Percentiles rank a stretch among this genome's conserved stretches.
Conservation (phyloP, 768 basidiomycete species). For the Serendipita vermifera region DNA sequence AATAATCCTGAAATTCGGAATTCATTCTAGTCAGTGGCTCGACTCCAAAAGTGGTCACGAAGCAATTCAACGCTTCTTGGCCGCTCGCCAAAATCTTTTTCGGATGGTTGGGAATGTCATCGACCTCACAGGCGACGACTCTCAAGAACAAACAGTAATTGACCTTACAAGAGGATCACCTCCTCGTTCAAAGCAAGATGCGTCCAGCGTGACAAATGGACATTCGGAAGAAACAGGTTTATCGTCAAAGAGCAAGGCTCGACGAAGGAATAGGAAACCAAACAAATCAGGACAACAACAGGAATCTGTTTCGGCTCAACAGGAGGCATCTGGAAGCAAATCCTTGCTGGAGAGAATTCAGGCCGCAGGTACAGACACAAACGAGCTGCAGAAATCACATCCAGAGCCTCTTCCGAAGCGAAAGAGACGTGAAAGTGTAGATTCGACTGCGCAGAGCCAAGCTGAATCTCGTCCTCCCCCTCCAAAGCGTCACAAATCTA, state of each 20-base stretch:
- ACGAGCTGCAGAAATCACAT: neutral
- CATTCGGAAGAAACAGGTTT: neutral
- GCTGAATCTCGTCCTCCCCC: neutral
- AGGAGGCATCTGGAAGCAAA: neutral
- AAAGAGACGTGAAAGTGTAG: constrained; percentile 5
- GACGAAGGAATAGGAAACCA: neutral
- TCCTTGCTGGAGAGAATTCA: neutral
- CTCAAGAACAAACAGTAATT: neutral
- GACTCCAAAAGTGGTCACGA: no score
- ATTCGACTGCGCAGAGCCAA: neutral
- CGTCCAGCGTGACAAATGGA: neutral
- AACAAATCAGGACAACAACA: neutral
- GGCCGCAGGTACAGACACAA: neutral
- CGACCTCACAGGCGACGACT: neutral
- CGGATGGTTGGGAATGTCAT: no score
- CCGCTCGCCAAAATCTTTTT: no score
- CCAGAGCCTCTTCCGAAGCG: neutral
- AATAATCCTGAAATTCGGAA: no score
- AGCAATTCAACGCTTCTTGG: no score
- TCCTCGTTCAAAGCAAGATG: neutral
- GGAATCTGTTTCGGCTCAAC: neutral
- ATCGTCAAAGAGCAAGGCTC: neutral
- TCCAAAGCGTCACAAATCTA: neutral
- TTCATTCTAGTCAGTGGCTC: no score
- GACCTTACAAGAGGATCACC: neutral